These are phyloP conservation scores for Magnusiomyces tetraspermus DNA, from an alignment of 1,139 yeast species.

Conservation along the genomic window DNA sequence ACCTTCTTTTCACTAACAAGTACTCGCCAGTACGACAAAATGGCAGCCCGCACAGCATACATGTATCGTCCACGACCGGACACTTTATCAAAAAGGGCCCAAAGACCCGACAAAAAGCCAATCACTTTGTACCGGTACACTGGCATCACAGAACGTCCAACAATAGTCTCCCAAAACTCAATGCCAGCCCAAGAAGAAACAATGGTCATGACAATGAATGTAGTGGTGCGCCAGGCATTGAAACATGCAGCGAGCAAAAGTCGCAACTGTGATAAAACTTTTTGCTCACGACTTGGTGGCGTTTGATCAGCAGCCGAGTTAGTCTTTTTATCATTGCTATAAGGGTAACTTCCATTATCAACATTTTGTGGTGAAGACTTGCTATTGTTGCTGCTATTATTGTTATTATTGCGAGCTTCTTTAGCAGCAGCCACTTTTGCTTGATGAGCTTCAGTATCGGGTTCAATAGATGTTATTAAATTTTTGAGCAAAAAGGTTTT, in stretches of 20 bases:
- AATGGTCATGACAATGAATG: constrained; percentile 32
- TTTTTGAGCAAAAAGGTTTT: constrained; percentile 16
- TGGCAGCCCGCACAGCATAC: constrained; percentile 32
- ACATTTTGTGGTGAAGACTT: background rate
- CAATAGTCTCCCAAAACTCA: constrained; percentile 29
- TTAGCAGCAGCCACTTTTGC: background rate
- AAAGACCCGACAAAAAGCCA: constrained; percentile 35
- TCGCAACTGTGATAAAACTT: constrained; percentile 2
- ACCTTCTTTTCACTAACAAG: constrained; percentile 25
- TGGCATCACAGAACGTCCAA: constrained; percentile 28
- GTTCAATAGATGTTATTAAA: background rate
- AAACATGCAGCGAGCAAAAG: constrained; percentile 20
- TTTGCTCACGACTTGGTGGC: background rate
- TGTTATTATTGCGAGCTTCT: background rate
- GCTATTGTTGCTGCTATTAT: background rate
- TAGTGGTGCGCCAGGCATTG: constrained; percentile 27
- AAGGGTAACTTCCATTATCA: background rate
- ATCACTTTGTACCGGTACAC: constrained; percentile 31
- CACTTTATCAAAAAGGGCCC: constrained; percentile 34
- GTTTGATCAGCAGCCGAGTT: background rate
- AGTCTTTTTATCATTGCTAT: no score
- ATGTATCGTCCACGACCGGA: constrained; percentile 31
- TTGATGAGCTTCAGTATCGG: background rate
- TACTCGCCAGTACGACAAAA: constrained; percentile 32
- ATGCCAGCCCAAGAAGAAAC: constrained; percentile 37